Evolutionary conservation across 148 eudicot genomes (phyloP).

Genomic region (Agrostemma githago): DNA sequence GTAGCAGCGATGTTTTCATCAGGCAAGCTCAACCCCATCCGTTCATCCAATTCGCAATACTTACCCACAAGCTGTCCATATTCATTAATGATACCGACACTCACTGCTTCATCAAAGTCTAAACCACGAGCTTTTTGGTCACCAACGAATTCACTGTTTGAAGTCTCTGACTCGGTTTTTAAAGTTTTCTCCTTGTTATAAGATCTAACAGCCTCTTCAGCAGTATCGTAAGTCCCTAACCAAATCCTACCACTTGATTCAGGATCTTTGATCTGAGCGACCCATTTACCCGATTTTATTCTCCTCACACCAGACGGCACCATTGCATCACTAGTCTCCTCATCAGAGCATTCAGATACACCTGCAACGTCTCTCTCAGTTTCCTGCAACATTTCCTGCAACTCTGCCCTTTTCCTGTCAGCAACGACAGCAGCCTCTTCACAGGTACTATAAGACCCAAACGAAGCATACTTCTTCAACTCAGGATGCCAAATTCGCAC

Average conservation of each 20-base stretch:
- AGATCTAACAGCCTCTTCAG: background rate
- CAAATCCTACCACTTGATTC: background rate
- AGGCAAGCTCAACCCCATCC: background rate
- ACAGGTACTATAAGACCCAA: background rate
- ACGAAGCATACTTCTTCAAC: background rate
- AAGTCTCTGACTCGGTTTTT: background rate
- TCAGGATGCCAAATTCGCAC: background rate
- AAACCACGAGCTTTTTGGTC: background rate
- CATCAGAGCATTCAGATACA: background rate
- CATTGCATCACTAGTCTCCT: background rate
- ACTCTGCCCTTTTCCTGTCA: background rate
- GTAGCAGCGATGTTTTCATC: background rate
- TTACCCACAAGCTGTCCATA: conserved; percentile 27
- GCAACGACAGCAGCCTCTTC: conserved; percentile 9
- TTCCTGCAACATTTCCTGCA: background rate
- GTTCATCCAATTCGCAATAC: conserved; percentile 27
- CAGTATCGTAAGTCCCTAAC: background rate
- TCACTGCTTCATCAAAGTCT: conserved; percentile 13
- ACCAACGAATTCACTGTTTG: background rate
- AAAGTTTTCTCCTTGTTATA: background rate
- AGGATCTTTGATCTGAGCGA: background rate
- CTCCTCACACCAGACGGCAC: background rate
- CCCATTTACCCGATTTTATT: background rate
- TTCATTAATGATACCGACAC: conserved; percentile 20
- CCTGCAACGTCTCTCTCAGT: background rate